phyloP scores from a whole-genome alignment of 225 moss, liverwort and hornwort genomes.

The Asterella californica region DNA sequence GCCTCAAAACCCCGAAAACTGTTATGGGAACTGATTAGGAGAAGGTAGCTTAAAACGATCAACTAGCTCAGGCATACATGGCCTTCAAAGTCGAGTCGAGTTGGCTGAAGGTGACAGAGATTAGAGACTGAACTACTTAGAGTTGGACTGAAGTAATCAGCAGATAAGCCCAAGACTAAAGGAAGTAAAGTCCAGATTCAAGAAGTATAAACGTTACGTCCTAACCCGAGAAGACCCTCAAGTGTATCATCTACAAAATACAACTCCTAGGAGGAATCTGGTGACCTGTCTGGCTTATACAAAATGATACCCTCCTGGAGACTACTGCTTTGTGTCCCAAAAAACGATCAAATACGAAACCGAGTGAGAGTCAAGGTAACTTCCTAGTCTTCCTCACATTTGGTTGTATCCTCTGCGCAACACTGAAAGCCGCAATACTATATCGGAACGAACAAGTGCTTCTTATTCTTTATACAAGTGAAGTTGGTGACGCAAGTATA shows the following conservation, averaged over 20 bases:
- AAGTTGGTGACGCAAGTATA: neutral
- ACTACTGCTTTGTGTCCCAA: neutral
- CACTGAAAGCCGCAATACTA: neutral
- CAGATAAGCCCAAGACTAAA: no score
- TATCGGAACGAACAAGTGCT: neutral
- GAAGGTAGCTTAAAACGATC: no score
- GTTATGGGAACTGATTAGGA: no score
- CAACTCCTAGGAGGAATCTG: neutral
- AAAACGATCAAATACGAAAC: no score
- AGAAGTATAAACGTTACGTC: neutral
- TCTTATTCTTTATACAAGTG: neutral
- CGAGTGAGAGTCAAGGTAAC: neutral
- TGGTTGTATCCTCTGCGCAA: neutral
- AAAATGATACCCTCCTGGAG: neutral
- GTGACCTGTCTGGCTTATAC: neutral
- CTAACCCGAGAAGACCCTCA: neutral
- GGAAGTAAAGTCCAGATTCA: neutral
- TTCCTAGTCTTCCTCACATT: neutral
- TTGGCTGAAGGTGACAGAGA: no score
- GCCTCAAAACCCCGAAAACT: no score
- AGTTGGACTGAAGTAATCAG: no score
- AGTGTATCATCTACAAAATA: neutral
- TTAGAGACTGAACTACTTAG: no score
- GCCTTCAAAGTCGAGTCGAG: no score
- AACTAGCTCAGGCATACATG: no score